Conservation (phyloP, 2,329 filamentous ascomycete species). For the Claviceps humidiphila region DNA sequence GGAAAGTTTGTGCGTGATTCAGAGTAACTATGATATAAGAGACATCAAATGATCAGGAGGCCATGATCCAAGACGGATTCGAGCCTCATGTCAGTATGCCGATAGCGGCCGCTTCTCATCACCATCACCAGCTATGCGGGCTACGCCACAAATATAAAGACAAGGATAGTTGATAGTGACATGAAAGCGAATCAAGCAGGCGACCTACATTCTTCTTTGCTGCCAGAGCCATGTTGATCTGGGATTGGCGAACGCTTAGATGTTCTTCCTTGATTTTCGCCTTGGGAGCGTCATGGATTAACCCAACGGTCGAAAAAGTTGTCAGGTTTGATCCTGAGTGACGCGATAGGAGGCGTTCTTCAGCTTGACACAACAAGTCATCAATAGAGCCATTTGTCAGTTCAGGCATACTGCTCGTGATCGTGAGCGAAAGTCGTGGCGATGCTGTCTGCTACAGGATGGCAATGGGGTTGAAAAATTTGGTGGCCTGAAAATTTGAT, state of each 20-base stretch:
- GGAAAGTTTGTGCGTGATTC: slow-evolving; percentile 23
- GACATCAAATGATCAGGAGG: slow-evolving; percentile 48
- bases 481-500: background rate
- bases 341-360: background rate
- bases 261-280: background rate
- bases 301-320: background rate
- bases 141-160: background rate
- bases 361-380: slow-evolving; percentile 1
- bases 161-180: background rate
- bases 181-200: background rate
- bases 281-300: background rate
- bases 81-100: slow-evolving; percentile 25
- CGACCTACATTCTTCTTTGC: background rate
- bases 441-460: background rate
- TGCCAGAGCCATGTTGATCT: background rate
- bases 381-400: background rate
- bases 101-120: slow-evolving; percentile 28
- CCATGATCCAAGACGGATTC: slow-evolving; percentile 27
- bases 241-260: background rate
- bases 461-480: background rate
- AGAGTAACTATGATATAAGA: slow-evolving; percentile 62
- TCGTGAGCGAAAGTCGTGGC: background rate
- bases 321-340: background rate
- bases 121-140: slow-evolving; percentile 9
- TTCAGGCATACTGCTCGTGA: background rate